Conservation (phyloP, 495 filamentous ascomycete species). For the Oidiodendron maius region DNA sequence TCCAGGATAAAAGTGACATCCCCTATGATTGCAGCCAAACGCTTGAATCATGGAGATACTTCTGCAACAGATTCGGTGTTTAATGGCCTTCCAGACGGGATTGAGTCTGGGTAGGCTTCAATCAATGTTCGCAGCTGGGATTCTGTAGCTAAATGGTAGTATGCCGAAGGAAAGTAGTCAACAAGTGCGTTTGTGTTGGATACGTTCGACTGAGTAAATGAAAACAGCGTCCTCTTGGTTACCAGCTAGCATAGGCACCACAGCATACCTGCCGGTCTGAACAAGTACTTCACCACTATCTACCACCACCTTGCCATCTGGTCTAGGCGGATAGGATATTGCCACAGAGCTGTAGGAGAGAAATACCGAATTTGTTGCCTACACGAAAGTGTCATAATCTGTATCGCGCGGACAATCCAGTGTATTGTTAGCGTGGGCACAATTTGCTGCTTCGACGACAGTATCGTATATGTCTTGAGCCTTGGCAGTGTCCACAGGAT, state of each 20-base stretch:
- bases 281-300: conserved; percentile 48
- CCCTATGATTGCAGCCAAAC: conserved; percentile 64
- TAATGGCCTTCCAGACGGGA: conserved; percentile 51
- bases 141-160: conserved; percentile 35
- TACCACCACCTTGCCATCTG: conserved; percentile 52
- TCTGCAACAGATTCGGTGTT: conserved; percentile 54
- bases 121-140: conserved; percentile 36
- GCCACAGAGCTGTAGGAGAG: conserved; percentile 57
- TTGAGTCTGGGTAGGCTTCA: conserved; percentile 35
- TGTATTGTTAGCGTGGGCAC: conserved; percentile 45
- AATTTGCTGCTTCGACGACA: conserved; percentile 55
- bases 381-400: conserved; percentile 52
- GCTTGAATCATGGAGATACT: conserved; percentile 67
- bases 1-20: conserved; percentile 30
- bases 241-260: conserved; percentile 51
- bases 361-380: conserved; percentile 60
- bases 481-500: conserved; percentile 54
- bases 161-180: conserved; percentile 49
- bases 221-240: conserved; percentile 57
- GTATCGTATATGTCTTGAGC: conserved; percentile 56
- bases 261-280: conserved; percentile 39
- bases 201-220: conserved; percentile 57
- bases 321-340: conserved; percentile 57
- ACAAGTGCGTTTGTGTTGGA: conserved; percentile 50
- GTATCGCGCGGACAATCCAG: conserved; percentile 56